Evolutionary conservation across 2,329 filamentous ascomycete genomes (phyloP), one percentile per base, ranked within the genome.

Genomic region (Curvularia eragrostidis): DNA sequence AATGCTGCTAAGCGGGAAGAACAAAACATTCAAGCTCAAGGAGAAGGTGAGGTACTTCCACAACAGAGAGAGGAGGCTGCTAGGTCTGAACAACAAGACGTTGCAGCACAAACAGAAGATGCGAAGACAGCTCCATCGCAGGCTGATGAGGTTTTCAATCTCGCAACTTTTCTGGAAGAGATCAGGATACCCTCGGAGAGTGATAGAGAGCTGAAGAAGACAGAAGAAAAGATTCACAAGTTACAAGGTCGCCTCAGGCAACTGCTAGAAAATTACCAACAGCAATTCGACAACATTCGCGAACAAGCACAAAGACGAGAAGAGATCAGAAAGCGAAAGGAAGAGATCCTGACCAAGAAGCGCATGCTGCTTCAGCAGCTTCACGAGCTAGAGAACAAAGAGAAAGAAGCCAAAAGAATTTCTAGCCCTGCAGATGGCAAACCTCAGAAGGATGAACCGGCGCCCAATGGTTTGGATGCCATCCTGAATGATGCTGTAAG

Each of bases 401-500:
- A 44, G 18, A 28, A 49, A 9, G 24, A 32, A n/a, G 41, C 49
- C 0, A 46, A n/a, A n/a, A 42, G 32, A 0, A 8, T 41, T 1
- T 3, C 4, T 0, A 58, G 15, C 19, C 3, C 26, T 12, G 26
- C 28, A 2, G n/a, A 46, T 2, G 6, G 26, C 6, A 32, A 34
- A 2, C 2, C 10, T 21, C 18, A 32, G 12, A 12, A 26, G 13
- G 13, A 47, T 9, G 9, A 15, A 7, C 18, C 3, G 19, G 13
- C 34, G 1, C 7, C 8, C 2, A 7, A 38, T 5, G 30, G 30
- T 24, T 21, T 62, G 15, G 52, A 53, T 24, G 32, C 47, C 8
- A 48, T 62, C 8, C 28, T 62, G 2, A 30, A 54, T 19, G 21
- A 56, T 12, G 59, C 59, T 2, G 2, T 62, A 15, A 2, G 4